Base-by-base conservation (phyloP, 352 stramenopile species). In the Phytophthora pluvialis region DNA sequence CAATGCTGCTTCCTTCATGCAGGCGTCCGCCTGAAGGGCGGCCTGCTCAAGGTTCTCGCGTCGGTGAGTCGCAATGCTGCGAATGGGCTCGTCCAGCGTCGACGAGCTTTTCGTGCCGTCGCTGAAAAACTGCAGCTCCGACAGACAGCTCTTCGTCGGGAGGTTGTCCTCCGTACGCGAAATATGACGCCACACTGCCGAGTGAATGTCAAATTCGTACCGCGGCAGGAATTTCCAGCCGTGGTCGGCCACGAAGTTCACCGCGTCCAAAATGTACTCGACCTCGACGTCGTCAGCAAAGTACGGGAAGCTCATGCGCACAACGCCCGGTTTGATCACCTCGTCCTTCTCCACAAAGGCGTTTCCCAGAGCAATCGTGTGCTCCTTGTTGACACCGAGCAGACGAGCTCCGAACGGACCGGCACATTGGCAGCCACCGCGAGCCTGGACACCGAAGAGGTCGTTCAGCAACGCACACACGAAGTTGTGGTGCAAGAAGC, bases 401-500 rank as follows among this genome's bases (percentile, higher is more conserved):
- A 99, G 69, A 10, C 80, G 75, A 64, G 97, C 89, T 35, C 83
- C 94, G 64, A 98, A 99, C 1, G 96, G 96, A 36, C 97, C 97
- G 15, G 97, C 95, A 94, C 83, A 67, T 73, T 89, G 88, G 97
- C 76, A 85, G 5, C 77, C 77, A 8, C 77, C 77, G 12, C 75
- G 75, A 4, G 59, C 78, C 45, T 83, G 97, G 36, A 99, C 92
- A 11, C 97, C 97, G 69, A 99, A 99, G 4, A 99, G 73, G 75
- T 99, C 97, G 61, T 99, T 99, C 11, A 99, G 78, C 32, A 99
- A 68, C 33, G 96, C 94, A 57, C 91, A 98, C 7, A 99, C 95
- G 60, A 98, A 99, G 68, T 99, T 99, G 79, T 98, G 99, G 73
- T 99, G 97, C 28, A 99, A 74, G 72, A 98, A 99, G n/a, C 91